Base-by-base conservation (phyloP, 1,139 yeast species). In the Neolecta irregularis region DNA sequence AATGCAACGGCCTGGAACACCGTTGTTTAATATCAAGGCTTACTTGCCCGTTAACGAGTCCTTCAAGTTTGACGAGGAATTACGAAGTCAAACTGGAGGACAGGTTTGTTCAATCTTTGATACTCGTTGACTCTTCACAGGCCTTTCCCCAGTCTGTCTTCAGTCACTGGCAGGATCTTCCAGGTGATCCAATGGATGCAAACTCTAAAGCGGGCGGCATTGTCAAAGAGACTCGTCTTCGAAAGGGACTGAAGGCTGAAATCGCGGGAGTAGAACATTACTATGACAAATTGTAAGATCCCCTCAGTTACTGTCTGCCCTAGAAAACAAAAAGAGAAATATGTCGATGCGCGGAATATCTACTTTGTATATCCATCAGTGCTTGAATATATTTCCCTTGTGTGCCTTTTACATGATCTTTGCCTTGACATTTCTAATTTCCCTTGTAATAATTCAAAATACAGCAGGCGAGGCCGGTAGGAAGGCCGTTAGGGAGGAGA, bases 111-210 rank as follows among this genome's bases (percentile, higher is more conserved):
- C 7, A 5, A 20, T 16, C 6, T 28, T 11, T 28, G 11, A 12
- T 25, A 4, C 18, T 28, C 22, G 20, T 7, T 12, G 6, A 15
- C 4, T 15, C 17, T 28, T 16, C 12, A 6, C 22, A 28, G 31
- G 98, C 98, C 65, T 88, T 88, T 96, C 98, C 98, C 70, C 96
- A 85, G 73, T 74, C 88, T 92, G 88, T 88, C 66, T 88, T 88
- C 68, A 96, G 85, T 65, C 98, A 88, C 67, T 88, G 96, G 96
- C 72, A 81, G 51, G 65, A 78, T 57, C 69, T 88, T 72, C 58
- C 62, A 53, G 93, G 95, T 67, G 91, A 81, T 65, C 93, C 92
- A 61, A 67, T 79, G 54, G 96, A 88, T 68, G 75, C 85, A 60
- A 54, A 74, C 59, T 58, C 93, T 58, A 88, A 85, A 75, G 91